Evolutionary conservation across 2,329 filamentous ascomycete species (phyloP).

Genomic region (Epichloe sylvatica): DNA sequence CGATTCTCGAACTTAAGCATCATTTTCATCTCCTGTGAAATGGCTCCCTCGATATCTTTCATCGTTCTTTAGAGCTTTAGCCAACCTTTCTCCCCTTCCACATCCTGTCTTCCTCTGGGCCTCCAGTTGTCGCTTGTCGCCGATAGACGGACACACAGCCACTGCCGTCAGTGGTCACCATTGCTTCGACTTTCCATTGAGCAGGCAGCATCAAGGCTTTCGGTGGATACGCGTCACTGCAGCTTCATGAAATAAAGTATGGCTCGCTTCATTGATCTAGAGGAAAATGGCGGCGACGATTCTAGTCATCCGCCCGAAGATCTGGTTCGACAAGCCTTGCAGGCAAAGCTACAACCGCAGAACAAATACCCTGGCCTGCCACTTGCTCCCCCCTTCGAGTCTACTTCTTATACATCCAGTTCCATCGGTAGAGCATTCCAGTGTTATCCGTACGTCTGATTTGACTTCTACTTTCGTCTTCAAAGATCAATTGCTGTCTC

Average conservation of each 20-base stretch:
- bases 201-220: background rate
- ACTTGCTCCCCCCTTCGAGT: background rate
- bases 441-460: conserved; percentile 21
- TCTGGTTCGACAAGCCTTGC: conserved; percentile 2
- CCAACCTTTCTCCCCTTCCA: background rate
- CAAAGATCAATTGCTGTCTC: background rate
- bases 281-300: conserved; percentile 7
- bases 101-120: background rate
- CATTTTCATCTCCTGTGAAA: background rate
- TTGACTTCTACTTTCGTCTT: background rate
- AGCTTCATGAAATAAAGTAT: conserved; percentile 3
- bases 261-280: conserved; percentile 14
- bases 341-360: conserved; percentile 2
- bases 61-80: background rate
- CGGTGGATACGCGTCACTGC: background rate
- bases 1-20: background rate
- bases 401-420: conserved; percentile 5
- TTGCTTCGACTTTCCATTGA: background rate
- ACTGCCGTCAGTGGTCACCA: background rate
- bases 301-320: conserved; percentile 2
- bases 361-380: background rate
- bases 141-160: background rate
- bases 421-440: conserved; percentile 19
- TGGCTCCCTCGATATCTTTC: conserved; percentile 2
- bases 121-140: too few relatives aligned